Evolutionary conservation across 768 basidiomycete species (phyloP), one percentile per base, ranked within the genome.

Genomic region (Agaricus blazei): DNA sequence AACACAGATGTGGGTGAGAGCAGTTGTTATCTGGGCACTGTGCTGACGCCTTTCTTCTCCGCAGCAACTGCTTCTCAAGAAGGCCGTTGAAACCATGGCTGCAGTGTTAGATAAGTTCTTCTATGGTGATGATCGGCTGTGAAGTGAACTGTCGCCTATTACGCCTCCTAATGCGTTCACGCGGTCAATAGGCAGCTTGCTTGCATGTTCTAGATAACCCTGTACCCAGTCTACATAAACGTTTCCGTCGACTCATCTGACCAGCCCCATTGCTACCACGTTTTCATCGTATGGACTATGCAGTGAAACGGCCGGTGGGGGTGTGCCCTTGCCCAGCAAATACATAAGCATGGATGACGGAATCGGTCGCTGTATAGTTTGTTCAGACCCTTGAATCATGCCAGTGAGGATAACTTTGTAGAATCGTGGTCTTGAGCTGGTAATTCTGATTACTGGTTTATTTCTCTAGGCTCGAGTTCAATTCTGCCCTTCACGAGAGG

Each of bases 21-120:
- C 14, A 51, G 44, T 9, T 47, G 3, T 31, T 28, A n/a, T 38
- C 12, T 27, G 12, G 6, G 6, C 12, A 27, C 14, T 26, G 14
- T 48, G 47, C 40, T 24, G 15, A 42, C n/a, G 31, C 23, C 40
- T 27, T 31, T 14, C 28, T 48, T 28, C 37, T 19, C 9, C 9
- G 28, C 59, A 76, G 74, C 65, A 62, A 36, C 60, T 67, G 8
- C 71, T 73, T 14, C 63, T 83, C 59, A 77, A 74, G 69, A 78
- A 77, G 58, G 79, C 75, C 0, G 64, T 77, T 11, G 62, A 63
- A 15, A 81, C 80, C 19, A 76, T 84, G 52, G 74, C 72, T 0
- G 59, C 63, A 23, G 74, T 80, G 31, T 52, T 79, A 28, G 66
- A 68, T 31, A 68, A 77, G 27, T 83, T 82, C 58, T 56, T 56